Evolutionary conservation across 2,329 filamentous ascomycete species (phyloP).

Genomic region (Arthrobotrys megalospora): DNA sequence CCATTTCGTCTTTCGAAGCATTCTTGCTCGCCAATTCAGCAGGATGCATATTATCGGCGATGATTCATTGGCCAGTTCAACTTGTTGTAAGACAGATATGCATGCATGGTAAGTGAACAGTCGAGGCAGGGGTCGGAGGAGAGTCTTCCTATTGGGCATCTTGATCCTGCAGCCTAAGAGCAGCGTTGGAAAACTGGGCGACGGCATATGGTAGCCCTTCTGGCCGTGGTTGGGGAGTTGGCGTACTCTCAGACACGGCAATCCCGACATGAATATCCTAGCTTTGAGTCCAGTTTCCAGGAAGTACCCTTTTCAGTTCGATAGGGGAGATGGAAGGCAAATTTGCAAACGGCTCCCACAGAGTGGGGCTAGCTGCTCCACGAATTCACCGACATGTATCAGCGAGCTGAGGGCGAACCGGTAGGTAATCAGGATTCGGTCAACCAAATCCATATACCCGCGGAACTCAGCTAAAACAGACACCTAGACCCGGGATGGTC

Average conservation of each 20-base stretch:
- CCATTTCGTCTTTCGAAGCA: constrained; percentile 16
- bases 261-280: background rate
- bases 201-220: constrained; percentile 12
- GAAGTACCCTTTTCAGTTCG: constrained; percentile 4
- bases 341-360: constrained; percentile 20
- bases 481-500: background rate
- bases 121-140: constrained; percentile 24
- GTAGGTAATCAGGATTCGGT: background rate
- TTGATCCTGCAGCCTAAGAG: constrained; percentile 40
- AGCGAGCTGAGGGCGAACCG: background rate
- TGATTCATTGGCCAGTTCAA: constrained; percentile 33
- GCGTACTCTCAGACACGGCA: constrained; percentile 15
- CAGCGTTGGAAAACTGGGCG: constrained; percentile 8
- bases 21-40: constrained; percentile 34
- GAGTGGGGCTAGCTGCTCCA: constrained; percentile 14
- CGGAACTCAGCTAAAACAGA: background rate
- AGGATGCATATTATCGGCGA: constrained; percentile 44
- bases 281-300: background rate
- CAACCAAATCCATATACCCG: constrained; percentile 3
- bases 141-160: constrained; percentile 48
- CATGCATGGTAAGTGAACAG: constrained; percentile 30
- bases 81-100: constrained; percentile 49
- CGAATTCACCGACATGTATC: background rate
- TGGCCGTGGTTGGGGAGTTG: constrained; percentile 20
- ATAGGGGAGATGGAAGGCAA: constrained; percentile 20